Evolutionary conservation across 139 green algal genomes (phyloP), one percentile per base, ranked within the genome.

Genomic region (Chloropicon primus): DNA sequence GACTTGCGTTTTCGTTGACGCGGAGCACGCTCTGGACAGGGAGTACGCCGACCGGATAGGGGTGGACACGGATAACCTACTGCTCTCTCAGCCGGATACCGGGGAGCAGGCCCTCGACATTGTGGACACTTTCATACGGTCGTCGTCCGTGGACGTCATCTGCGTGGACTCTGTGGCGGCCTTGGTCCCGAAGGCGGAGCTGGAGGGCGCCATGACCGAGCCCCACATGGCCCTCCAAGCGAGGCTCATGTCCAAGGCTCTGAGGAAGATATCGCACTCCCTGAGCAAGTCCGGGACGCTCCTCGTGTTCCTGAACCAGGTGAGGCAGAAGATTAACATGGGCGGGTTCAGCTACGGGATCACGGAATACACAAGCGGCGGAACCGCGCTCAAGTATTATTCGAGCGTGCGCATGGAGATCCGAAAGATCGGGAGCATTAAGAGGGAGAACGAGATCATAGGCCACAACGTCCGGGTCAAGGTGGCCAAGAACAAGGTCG

Each of bases 321-420:
- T 97, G 1, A 76, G 94, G 0, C 82, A 91, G 25, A 98, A 98
- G 89, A 88, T 62, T 17, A 62, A 62, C 41, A 62, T 62, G 41
- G 41, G 94, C 10, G 91, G 92, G 25, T 89, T 97, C 5, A 89
- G 96, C 24, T 98, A 93, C 84, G 93, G 93, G 76, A 95, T 87
- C 81, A 91, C 95, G 1, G 95, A 99, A 84, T 77, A 90, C 3
- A 98, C 95, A 26, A 87, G 81, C 0, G 95, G 95, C 17, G 95
- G 95, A 41, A 85, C 94, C n/a, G 95, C 95, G 1, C 88, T 99
- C 27, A 97, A 97, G 82, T 98, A 92, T 83, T 98, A 97, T 79
- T 83, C 88, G 17, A 89, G 78, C 1, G 82, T 90, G 25, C 82
- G 87, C 22, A 77, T 93, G 27, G 25, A 78, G 72, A 22, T 73